Evolutionary conservation across 805 yeast genomes (phyloP), one percentile per base, ranked within the genome.

Genomic region (Myxozyma vanderwaltii): DNA sequence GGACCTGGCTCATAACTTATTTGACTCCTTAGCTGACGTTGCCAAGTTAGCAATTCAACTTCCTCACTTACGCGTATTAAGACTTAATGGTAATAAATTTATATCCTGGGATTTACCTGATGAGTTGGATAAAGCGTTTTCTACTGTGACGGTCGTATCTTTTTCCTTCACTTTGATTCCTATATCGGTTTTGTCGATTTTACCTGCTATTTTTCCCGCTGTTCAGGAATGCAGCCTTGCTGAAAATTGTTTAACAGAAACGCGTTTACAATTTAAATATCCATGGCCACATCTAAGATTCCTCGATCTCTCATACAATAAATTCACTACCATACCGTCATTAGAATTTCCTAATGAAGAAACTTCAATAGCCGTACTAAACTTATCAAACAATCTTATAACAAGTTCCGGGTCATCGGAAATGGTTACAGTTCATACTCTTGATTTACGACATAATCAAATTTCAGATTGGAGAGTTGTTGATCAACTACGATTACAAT

Each of bases 1-100:
- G 40, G 89, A 87, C 70, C 64, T 90, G 50, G 79, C 89, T 12
- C 81, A 73, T 68, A 86, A 89, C 69, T 71, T 87, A 49, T 70
- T 89, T 41, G 68, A 69, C 21, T 72, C 76, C 53, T 68, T 84
- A 59, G 55, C 68, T 0, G 73, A 70, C 1, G 68, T 86, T 0
- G 67, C 77, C 52, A 62, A 67, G 1, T 70, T 86, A 13, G 59
- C 80, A 0, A 54, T 64, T 2, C 57, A 66, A 2, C 61, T 85
- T 33, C 76, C 79, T 0, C 58, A 61, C 0, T 62, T 89, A 5
- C 59, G 66, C 23, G 68, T 70, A 1, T 63, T 89, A 33, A 77
- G 80, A 43, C 65, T 88, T 45, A 84, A 82, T 39, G 77, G 76
- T 12, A 75, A 75, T 53, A 65, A 76, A 35, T 65, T 75, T 23